Percentiles rank a stretch among this genome's conserved stretches.
Conservation (phyloP, 306 rosid genomes). For the Corylus heterophylla region DNA sequence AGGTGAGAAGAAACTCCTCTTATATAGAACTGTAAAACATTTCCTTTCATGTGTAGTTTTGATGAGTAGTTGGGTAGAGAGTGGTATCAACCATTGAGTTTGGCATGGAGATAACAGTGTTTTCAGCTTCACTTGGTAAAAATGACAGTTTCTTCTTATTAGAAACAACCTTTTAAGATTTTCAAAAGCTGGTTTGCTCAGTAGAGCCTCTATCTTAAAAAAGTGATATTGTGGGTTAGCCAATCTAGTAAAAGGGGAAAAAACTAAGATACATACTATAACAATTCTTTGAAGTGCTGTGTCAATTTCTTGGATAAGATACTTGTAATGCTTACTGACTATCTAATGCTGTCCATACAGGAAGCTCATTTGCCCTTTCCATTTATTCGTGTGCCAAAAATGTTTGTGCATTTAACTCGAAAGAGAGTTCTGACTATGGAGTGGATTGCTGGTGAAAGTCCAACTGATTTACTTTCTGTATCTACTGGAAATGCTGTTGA, state of each 20-base stretch:
- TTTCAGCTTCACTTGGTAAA: not conserved
- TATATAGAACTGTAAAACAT: not conserved
- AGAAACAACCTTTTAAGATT: not conserved
- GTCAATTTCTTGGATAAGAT: slow-evolving; percentile 12
- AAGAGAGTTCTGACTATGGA: slow-evolving; percentile 95
- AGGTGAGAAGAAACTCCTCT: not conserved
- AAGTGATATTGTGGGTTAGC: not conserved
- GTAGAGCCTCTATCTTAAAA: not conserved
- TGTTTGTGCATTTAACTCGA: slow-evolving; percentile 57
- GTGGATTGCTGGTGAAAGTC: slow-evolving; percentile 95
- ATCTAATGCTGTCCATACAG: slow-evolving; percentile 44
- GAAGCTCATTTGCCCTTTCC: slow-evolving; percentile 80
- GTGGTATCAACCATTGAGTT: not conserved
- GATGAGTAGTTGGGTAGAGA: not conserved
- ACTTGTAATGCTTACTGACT: slow-evolving; percentile 19
- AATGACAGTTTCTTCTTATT: not conserved
- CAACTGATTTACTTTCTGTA: slow-evolving; percentile 68
- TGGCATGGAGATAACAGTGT: not conserved
- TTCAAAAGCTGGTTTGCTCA: not conserved
- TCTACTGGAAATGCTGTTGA: slow-evolving; percentile 53
- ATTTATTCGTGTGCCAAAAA: slow-evolving; percentile 74
- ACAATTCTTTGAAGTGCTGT: not conserved
- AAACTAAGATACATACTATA: not conserved
- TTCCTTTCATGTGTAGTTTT: not conserved
- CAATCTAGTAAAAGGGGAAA: not conserved